Percentiles rank a stretch among this genome's conserved stretches.
Evolutionary conservation across 371 early-diverging fungal genomes (phyloP).

Genomic region (Rozella allomycis): DNA sequence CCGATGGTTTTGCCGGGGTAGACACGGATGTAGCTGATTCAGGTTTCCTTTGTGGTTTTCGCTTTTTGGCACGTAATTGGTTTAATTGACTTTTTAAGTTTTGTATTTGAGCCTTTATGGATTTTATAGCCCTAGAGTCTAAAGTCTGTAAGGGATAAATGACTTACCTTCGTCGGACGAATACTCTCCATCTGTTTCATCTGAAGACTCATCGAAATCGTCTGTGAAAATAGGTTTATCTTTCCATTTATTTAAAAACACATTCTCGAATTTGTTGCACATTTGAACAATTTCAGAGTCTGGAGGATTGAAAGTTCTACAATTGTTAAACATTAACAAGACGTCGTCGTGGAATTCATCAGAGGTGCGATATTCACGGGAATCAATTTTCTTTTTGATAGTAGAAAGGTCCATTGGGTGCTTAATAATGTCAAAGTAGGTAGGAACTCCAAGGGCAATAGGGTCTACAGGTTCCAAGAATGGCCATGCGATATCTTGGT

Average conservation of each 20-base stretch:
- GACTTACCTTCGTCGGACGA: slow-evolving; percentile 4
- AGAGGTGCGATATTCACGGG: slow-evolving; percentile 21
- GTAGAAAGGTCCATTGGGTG: slow-evolving; percentile 95
- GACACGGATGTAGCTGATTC: slow-evolving; percentile 7
- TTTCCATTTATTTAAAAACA: slow-evolving; percentile 47
- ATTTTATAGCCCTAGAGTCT: too few species aligned
- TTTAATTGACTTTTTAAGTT: slow-evolving; percentile 1
- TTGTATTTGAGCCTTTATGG: background rate
- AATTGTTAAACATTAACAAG: slow-evolving; percentile 72
- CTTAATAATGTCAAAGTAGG: slow-evolving; percentile 78
- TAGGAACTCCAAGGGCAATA: slow-evolving; percentile 67
- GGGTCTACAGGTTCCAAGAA: slow-evolving; percentile 73
- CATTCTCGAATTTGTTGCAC: slow-evolving; percentile 49
- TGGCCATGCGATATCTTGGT: slow-evolving; percentile 5
- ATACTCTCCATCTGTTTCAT: slow-evolving; percentile 3
- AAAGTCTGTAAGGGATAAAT: background rate
- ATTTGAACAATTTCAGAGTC: slow-evolving; percentile 66
- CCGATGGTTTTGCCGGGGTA: slow-evolving; percentile 5
- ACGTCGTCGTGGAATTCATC: slow-evolving; percentile 44
- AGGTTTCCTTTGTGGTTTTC: slow-evolving; percentile 1
- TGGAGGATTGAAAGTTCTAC: slow-evolving; percentile 76
- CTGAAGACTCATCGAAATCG: background rate
- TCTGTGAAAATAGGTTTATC: background rate
- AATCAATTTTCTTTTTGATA: slow-evolving; percentile 58
- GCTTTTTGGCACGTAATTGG: slow-evolving; percentile 1